Base-by-base conservation (phyloP, 1,139 yeast genomes). In the Scheffersomyces titani region DNA sequence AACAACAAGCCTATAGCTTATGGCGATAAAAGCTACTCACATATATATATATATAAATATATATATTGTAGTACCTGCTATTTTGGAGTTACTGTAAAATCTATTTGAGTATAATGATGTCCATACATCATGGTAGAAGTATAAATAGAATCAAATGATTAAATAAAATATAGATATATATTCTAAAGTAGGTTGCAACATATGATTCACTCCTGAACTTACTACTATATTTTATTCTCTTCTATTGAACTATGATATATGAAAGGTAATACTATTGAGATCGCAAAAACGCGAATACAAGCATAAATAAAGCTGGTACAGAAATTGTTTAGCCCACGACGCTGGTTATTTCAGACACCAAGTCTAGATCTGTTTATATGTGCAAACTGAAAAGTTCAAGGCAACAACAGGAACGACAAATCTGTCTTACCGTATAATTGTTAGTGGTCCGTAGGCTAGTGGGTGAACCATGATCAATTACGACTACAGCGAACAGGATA, bases 1-100 rank as follows among this genome's bases (percentile, higher is more conserved):
- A 68, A 51, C 77, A 70, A 45, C 78, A 75, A 59, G 77, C 73
- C 56, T 75, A 74, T 59, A 71, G 72, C 59, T 65, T 75, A 44
- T 75, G 79, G 79, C 62, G 79, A 54, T 75, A 56, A 59, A 19
- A 7, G n/a, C 24, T n/a, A 21, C 5, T 6, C 13, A 6, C 40
- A 3, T 9, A 30, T n/a, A n/a, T n/a, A n/a, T n/a, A n/a, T n/a
- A 30, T 30, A 2, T 30, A 30, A 16, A 6, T 30, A 16, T 30
- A 30, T 1, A 16, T 30, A 30, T 30, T 30, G 40, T 3, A 3
- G 13, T 30, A 30, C 40, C 13, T 30, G 40, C 13, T 3, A 9
- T 11, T 30, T 11, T 30, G 13, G 40, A 30, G 40, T 30, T 30
- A 30, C 30, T 6, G 6, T 30, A 30, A 13, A 30, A 9, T 16